Evolutionary conservation across 495 filamentous ascomycete genomes (phyloP), one percentile per base, ranked within the genome.

Genomic region (Aspergillus asperescens): DNA sequence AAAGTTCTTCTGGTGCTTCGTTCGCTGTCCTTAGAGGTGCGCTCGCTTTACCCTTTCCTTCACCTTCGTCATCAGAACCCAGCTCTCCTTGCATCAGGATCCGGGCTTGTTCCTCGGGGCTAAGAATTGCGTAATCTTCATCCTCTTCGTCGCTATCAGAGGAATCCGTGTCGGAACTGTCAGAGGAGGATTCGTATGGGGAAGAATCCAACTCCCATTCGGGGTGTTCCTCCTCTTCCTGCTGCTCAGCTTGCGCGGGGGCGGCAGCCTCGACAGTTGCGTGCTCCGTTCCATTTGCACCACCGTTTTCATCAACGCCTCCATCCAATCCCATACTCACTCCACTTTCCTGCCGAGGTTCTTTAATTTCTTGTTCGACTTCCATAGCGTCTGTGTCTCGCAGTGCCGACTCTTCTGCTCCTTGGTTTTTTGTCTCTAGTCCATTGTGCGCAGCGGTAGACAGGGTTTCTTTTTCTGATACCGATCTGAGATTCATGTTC

Each of bases 1-100:
- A 72, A 9, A 80, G 69, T 22, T 84, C 81, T 31, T 90, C 86
- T 1, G 74, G 67, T 4, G 85, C 51, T 63, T 96, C 89, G 59
- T 94, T 87, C 56, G 87, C 77, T 2, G 88, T 89, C 56, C 83
- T 77, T 35, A 89, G 66, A 3, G 72, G 75, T 24, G 64, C 63
- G 16, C 69, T 54, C 46, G 70, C 45, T 71, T 77, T 67, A 4
- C 71, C 61, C 70, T 81, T 60, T 63, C 78, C 57, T 48, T 65
- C 69, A 63, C 78, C 83, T 48, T 87, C 87, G 38, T 92, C 90
- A 40, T 89, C 86, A 6, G 81, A 85, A 7, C 76, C 81, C 31
- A 72, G 82, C 39, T 82, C 87, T 43, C 78, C 83, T 54, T 80
- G 74, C 89, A 96, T 92, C 23, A 96, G 73, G 28, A 92, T 80